Percentiles rank a stretch among this genome's conserved stretches.
These are phyloP conservation scores for Chenopodium suecicum DNA, from an alignment of 148 eudicot species.

Conservation along the genomic window DNA sequence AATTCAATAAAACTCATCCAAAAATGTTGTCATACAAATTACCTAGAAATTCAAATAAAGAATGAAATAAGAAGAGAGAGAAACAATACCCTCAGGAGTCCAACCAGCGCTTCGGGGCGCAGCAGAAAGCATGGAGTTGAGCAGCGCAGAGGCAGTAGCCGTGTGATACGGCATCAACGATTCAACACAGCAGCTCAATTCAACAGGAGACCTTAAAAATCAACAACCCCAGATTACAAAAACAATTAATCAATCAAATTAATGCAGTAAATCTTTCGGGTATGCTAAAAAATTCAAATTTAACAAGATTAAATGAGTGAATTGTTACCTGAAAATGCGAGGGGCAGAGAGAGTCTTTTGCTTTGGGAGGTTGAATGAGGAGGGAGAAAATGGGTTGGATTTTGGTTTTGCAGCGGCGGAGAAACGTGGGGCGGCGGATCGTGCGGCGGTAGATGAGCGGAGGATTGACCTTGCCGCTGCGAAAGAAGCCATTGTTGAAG, in stretches of 20 bases:
- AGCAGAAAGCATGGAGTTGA: slow-evolving; percentile 74
- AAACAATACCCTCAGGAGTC: slow-evolving; percentile 67
- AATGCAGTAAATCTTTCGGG: neutral
- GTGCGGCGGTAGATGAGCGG: slow-evolving; percentile 43
- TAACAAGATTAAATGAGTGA: no score
- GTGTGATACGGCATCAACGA: slow-evolving; percentile 86
- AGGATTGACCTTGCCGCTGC: slow-evolving; percentile 55
- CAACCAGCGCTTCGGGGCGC: slow-evolving; percentile 58
- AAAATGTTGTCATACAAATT: neutral
- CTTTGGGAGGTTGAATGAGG: slow-evolving; percentile 49
- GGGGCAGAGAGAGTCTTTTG: slow-evolving; percentile 46
- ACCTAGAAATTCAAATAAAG: neutral
- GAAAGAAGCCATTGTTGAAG: slow-evolving; percentile 32
- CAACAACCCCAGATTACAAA: neutral
- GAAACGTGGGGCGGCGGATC: slow-evolving; percentile 27
- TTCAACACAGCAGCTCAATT: slow-evolving; percentile 57
- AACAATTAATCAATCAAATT: neutral
- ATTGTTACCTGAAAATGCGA: slow-evolving; percentile 62
- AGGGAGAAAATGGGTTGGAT: slow-evolving; percentile 39
- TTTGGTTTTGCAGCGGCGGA: slow-evolving; percentile 46
- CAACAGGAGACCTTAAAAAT: slow-evolving; percentile 61
- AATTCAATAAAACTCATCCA: neutral
- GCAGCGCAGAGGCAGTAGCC: slow-evolving; percentile 85
- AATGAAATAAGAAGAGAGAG: neutral
- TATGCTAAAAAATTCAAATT: neutral